Evolutionary conservation across 2,329 filamentous ascomycete genomes (phyloP).

Genomic region (Amauroascus verrucosus): DNA sequence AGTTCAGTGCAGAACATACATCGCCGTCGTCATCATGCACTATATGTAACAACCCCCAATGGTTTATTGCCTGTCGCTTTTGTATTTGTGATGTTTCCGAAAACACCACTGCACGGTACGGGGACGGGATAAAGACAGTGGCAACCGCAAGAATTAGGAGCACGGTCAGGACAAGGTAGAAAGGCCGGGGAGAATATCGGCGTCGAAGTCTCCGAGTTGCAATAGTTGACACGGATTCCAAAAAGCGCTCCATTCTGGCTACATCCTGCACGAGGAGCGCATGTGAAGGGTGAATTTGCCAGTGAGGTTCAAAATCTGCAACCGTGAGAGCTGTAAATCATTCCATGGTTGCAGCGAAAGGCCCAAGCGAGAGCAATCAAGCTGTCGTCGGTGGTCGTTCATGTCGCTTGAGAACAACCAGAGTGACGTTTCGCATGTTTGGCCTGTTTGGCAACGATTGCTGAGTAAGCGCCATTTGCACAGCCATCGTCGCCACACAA

Average conservation of each 20-base stretch:
- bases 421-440: not conserved
- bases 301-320: not conserved
- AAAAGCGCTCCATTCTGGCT: slow-evolving; percentile 14
- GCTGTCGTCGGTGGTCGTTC: not conserved
- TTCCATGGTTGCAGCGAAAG: not conserved
- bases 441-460: not conserved
- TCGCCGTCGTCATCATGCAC: slow-evolving; percentile 11
- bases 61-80: slow-evolving; percentile 22
- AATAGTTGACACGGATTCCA: not conserved
- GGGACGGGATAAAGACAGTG: slow-evolving; percentile 20
- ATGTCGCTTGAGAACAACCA: not conserved
- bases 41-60: not conserved
- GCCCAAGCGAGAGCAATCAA: too few species aligned
- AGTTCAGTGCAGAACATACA: slow-evolving; percentile 6
- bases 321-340: not conserved
- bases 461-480: not conserved
- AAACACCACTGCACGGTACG: not conserved
- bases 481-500: not conserved
- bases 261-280: slow-evolving; percentile 17
- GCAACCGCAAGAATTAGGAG: slow-evolving; percentile 26
- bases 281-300: slow-evolving; percentile 16
- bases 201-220: slow-evolving; percentile 19
- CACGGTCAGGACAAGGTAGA: slow-evolving; percentile 37
- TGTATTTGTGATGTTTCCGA: slow-evolving; percentile 10
- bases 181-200: slow-evolving; percentile 37